Base-by-base conservation (phyloP, 2,329 filamentous ascomycete genomes). In the Penicillium sp. region DNA sequence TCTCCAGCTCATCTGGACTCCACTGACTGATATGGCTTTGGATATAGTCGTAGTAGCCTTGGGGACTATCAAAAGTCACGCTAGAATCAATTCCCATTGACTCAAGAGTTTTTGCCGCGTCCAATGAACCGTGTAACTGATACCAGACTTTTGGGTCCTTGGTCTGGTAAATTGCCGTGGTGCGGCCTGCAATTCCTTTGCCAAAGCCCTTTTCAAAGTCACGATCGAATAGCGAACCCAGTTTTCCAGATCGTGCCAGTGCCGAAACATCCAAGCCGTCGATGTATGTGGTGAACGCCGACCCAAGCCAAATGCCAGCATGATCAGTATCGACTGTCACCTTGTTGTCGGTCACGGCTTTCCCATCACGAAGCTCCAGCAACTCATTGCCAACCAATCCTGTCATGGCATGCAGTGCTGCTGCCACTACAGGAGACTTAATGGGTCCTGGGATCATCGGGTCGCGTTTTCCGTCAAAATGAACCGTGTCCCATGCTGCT, bases 51-150 rank as follows among this genome's bases (percentile, higher is more conserved):
- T 68, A 67, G 5, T 55, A 56, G 23, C 55, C 57, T 26, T 36
- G 26, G 4, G 52, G 42, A 0, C 45, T 30, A 14, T 53, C 40
- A n/a, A 60, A 54, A 0, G 51, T 35, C 7, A 64, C 57, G 14
- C 56, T 51, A 26, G 71, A 63, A 45, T 78, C 67, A 46, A 82
- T 71, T 4, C 77, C 78, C 40, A 81, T 75, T n/a, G 76, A 73
- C 23, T 68, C 61, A 1, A 82, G 70, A 0, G 77, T 76, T 1
- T 73, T 70, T 1, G 65, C 62, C 0, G 78, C 74, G 32, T 79
- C 64, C 42, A 82, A 69, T 0, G 76, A 80, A 4, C 80, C 80
- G 48, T 82, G 78, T 0, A 83, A 68, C 9, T 78, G 78, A 61
- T 79, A 83, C 76, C 77, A 81, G 0, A 75, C 72, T 0, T 71